Conservation (phyloP, 2,329 filamentous ascomycete species). For the Aureobasidium melanogenum region DNA sequence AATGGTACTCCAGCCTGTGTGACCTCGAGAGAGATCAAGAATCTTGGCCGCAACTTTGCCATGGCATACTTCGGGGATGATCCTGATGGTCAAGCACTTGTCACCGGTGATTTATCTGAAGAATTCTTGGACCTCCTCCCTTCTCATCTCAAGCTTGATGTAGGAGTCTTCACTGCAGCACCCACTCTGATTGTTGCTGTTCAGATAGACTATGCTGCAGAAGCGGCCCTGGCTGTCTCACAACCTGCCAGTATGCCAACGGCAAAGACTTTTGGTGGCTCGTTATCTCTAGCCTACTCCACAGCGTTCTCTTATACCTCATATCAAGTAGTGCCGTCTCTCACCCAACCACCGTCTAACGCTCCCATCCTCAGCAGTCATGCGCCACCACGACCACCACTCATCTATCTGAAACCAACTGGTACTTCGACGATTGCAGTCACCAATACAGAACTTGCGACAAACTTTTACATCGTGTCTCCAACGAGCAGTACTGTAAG, state of each 20-base stretch:
- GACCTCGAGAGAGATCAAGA: slow-evolving; percentile 27
- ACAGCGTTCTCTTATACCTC: background rate
- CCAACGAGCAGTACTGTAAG: background rate
- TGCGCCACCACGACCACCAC: slow-evolving; percentile 9
- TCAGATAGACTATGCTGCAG: slow-evolving; percentile 27
- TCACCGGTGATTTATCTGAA: slow-evolving; percentile 19
- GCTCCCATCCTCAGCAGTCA: background rate
- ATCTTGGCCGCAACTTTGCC: slow-evolving; percentile 26
- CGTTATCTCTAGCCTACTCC: background rate
- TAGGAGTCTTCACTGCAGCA: slow-evolving; percentile 30
- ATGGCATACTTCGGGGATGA: slow-evolving; percentile 29
- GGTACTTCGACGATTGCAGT: background rate
- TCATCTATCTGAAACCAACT: slow-evolving; percentile 15
- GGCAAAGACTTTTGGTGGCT: background rate
- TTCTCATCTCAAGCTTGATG: slow-evolving; percentile 18
- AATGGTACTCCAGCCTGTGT: slow-evolving; percentile 24
- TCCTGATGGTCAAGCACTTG: slow-evolving; percentile 20
- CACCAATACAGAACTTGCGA: background rate
- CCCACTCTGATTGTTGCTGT: slow-evolving; percentile 37
- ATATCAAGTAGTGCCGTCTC: background rate
- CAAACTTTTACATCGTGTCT: slow-evolving; percentile 7
- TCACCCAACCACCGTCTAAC: background rate
- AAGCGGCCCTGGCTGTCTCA: slow-evolving; percentile 14
- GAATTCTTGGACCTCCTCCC: slow-evolving; percentile 12
- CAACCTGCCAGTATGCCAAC: background rate